Evolutionary conservation across 2,329 filamentous ascomycete genomes (phyloP).

Genomic region (Cladophialophora immunda): DNA sequence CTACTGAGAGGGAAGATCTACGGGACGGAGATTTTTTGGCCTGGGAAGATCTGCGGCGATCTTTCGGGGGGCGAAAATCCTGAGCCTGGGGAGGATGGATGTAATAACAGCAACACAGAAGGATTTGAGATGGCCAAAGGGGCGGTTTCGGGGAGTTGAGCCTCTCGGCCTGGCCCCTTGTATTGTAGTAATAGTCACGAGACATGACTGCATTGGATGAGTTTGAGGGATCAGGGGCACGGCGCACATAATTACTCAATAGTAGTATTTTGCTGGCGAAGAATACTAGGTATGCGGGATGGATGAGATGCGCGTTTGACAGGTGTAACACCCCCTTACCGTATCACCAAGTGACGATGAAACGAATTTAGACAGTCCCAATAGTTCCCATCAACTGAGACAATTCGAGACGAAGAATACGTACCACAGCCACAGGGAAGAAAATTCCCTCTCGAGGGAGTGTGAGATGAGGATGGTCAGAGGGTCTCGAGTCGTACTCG

Average conservation of each 20-base stretch:
- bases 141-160: not conserved
- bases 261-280: not conserved
- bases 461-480: too few species aligned
- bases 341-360: too few species aligned
- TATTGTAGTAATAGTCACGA: constrained; percentile 27
- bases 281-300: not conserved
- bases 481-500: not conserved
- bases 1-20: not conserved
- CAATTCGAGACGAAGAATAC: too few species aligned
- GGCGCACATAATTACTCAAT: not conserved
- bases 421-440: too few species aligned
- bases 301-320: not conserved
- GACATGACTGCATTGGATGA: constrained; percentile 10
- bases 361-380: too few species aligned
- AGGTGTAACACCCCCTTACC: too few species aligned
- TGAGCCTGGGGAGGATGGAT: constrained; percentile 20
- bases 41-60: constrained; percentile 16
- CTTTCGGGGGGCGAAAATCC: not conserved
- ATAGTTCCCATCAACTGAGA: too few species aligned
- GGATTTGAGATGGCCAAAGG: constrained; percentile 1
- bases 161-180: constrained; percentile 12
- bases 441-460: too few species aligned
- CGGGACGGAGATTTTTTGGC: constrained; percentile 23
- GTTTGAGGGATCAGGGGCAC: not conserved
- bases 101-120: constrained; percentile 25